Base-by-base conservation (phyloP, 176 grass and related monocot species). In the Poa annua region DNA sequence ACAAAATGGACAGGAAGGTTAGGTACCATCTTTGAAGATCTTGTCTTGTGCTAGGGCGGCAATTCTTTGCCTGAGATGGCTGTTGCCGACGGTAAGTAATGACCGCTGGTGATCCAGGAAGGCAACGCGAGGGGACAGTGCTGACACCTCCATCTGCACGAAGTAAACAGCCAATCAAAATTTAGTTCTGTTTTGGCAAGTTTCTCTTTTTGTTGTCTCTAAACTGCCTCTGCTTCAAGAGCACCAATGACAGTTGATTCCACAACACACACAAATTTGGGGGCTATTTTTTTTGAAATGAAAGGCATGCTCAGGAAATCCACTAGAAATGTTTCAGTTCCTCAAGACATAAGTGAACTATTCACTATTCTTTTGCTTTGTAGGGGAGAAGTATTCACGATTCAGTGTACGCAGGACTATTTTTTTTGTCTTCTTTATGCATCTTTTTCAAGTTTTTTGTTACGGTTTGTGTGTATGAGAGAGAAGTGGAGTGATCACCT, bases 31-130 rank as follows among this genome's bases (percentile, higher is more conserved):
- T 84, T 99, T 99, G 76, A 96, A 99, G 73, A 99, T 93, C 68
- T 93, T 99, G 76, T 99, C 96, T 71, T 99, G 96, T 20, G 87
- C 91, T 2, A 99, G 91, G 6, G 93, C 96, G 14, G 96, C 96
- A 15, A 99, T 99, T 36, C 93, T 87, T 78, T 99, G 96, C 91
- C 88, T 99, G 69, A 99, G 89, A 88, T 96, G 93, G 89, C 96
- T 94, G 82, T 99, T 99, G 66, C 93, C 91, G 5, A 99, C 89
- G 6, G 96, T 93, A 35, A 99, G 91, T 24, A 99, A 66, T 16
- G 96, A 94, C 15, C 96, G 69, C 77, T 99, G 96, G 81, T 99
- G 96, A 89, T 99, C 96, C 2, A 99, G 91, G 80, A 99, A 96
- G 44, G 93, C 93, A 53, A 99, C 93, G 69, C 91, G 88, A 74